phyloP scores from a whole-genome alignment of 768 basidiomycete genomes.

The Lactarius trivialis region DNA sequence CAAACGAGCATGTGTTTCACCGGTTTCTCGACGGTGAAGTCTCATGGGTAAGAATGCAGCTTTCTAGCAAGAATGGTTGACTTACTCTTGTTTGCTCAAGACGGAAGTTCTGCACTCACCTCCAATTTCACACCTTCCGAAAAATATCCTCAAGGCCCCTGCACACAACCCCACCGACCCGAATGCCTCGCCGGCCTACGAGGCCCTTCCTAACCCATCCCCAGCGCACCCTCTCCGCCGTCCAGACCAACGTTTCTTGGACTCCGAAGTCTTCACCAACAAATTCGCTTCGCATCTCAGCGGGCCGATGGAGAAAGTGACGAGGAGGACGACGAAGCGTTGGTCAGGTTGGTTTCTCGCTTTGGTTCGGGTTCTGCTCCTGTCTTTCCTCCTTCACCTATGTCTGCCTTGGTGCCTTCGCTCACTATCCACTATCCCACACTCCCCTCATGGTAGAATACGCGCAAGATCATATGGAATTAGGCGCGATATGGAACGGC shows the following conservation, averaged over 20 bases:
- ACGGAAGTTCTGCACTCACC: constrained; percentile 90
- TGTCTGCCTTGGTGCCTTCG: neutral
- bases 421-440: neutral
- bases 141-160: constrained; percentile 93
- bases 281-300: constrained; percentile 91
- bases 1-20: constrained; percentile 94
- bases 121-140: constrained; percentile 84
- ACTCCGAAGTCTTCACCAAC: constrained; percentile 92
- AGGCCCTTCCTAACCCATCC: constrained; percentile 83
- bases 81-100: constrained; percentile 35
- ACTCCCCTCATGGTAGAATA: constrained; percentile 42
- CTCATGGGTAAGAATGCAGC: constrained; percentile 67
- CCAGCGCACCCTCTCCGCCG: constrained; percentile 81
- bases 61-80: neutral
- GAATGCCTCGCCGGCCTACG: constrained; percentile 64
- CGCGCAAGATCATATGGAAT: constrained; percentile 81
- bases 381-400: neutral
- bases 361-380: neutral
- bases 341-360: constrained; percentile 69
- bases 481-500: constrained; percentile 88
- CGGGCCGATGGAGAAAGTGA: constrained; percentile 95
- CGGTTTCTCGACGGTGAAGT: constrained; percentile 93
- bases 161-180: constrained; percentile 90
- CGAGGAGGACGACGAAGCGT: constrained; percentile 82
- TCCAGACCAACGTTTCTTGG: constrained; percentile 92